Conservation (phyloP, 805 yeast genomes). For the Wickerhamomyces hampshirensis region DNA sequence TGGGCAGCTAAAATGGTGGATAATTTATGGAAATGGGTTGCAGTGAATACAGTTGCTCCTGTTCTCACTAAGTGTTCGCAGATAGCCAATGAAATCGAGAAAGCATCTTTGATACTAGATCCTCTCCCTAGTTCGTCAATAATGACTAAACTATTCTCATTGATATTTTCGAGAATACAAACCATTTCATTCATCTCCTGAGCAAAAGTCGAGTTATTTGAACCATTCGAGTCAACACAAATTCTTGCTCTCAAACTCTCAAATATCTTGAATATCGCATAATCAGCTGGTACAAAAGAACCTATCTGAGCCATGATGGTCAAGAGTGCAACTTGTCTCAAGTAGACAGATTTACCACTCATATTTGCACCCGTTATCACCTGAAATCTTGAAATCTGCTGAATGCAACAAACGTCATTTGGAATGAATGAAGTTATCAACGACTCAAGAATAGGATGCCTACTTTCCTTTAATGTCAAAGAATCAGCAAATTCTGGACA, state of each 20-base stretch:
- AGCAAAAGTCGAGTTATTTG: conserved; percentile 37
- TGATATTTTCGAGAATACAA: conserved; percentile 34
- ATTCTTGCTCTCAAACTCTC: conserved; percentile 34
- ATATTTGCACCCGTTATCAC: conserved; percentile 57
- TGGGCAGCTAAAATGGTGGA: conserved; percentile 31
- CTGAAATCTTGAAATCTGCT: conserved; percentile 36
- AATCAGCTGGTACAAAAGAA: conserved; percentile 42
- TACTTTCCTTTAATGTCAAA: conserved; percentile 25
- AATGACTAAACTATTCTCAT: conserved; percentile 33
- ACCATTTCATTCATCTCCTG: conserved; percentile 46
- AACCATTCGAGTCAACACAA: conserved; percentile 28
- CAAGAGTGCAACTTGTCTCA: conserved; percentile 46
- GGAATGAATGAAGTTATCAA: conserved; percentile 27
- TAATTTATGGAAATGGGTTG: conserved; percentile 43
- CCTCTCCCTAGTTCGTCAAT: conserved; percentile 58
- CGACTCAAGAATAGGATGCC: conserved; percentile 41
- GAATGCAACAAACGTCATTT: conserved; percentile 34
- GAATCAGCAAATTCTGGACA: conserved; percentile 34
- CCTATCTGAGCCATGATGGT: conserved; percentile 57
- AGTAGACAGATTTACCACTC: conserved; percentile 60
- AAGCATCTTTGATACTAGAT: conserved; percentile 45
- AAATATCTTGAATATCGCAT: conserved; percentile 38
- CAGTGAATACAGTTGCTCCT: conserved; percentile 30
- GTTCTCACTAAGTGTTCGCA: conserved; percentile 31
- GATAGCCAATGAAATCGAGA: conserved; percentile 43